Percentiles rank a stretch among this genome's conserved stretches.
Conservation (phyloP, 208 protist genomes). For the Crithidia brevicula region DNA sequence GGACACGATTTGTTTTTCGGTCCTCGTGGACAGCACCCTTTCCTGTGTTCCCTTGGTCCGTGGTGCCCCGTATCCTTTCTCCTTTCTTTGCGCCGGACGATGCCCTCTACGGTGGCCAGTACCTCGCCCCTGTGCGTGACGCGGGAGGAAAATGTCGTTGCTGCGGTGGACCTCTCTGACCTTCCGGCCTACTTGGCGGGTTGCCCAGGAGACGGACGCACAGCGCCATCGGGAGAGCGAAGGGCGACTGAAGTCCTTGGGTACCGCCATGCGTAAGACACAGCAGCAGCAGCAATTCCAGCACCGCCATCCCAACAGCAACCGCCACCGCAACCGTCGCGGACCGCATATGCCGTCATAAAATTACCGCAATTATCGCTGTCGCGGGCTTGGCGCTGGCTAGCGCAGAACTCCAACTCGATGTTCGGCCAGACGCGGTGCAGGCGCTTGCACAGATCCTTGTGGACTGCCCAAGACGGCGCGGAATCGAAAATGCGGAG, state of each 20-base stretch:
- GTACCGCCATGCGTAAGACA: not conserved
- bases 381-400: conserved; percentile 1
- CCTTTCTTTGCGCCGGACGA: not conserved
- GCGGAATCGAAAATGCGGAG: no score
- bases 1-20: not conserved
- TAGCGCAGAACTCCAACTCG: not conserved
- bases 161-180: not conserved
- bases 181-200: not conserved
- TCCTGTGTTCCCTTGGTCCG: not conserved
- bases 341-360: no score
- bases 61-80: not conserved
- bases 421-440: not conserved
- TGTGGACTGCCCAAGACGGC: not conserved
- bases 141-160: not conserved
- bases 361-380: conserved; percentile 5
- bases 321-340: not conserved
- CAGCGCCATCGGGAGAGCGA: not conserved
- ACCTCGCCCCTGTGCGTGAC: not conserved
- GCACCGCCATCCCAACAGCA: not conserved
- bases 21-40: not conserved
- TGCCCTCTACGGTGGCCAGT: not conserved
- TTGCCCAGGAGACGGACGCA: not conserved
- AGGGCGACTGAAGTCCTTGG: not conserved
- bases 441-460: not conserved
- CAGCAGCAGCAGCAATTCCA: not conserved